Percentiles rank a stretch among this genome's conserved stretches.
Evolutionary conservation across 768 basidiomycete species (phyloP).

Genomic region (Boletus rubropictus): DNA sequence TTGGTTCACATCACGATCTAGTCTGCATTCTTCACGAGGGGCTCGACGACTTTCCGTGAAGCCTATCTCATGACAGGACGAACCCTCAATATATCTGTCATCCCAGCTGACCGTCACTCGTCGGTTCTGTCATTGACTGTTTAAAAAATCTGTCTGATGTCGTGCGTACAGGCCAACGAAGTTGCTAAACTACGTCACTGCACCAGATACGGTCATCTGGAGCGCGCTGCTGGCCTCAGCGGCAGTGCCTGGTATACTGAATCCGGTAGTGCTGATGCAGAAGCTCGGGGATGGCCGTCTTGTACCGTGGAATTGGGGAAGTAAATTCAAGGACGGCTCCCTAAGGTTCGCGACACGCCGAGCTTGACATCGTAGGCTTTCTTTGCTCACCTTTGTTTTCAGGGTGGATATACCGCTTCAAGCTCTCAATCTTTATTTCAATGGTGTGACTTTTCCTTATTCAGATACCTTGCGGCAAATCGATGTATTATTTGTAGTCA

Average conservation of each 20-base stretch:
- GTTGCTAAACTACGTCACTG: constrained; percentile 89
- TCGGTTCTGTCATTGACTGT: constrained; percentile 26
- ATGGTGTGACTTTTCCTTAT: constrained; percentile 41
- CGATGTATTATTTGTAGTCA: constrained; percentile 45
- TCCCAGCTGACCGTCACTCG: constrained; percentile 89
- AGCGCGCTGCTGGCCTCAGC: constrained; percentile 80
- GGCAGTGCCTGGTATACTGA: constrained; percentile 91
- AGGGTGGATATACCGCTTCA: constrained; percentile 96
- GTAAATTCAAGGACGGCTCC: constrained; percentile 89
- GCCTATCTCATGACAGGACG: constrained; percentile 91
- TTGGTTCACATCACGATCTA: constrained; percentile 22
- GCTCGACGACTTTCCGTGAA: constrained; percentile 92
- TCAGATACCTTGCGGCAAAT: neutral
- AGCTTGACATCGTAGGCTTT: neutral
- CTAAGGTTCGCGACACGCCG: constrained; percentile 47
- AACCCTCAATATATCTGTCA: constrained; percentile 89
- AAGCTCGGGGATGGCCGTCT: constrained; percentile 75
- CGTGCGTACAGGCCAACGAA: constrained; percentile 71
- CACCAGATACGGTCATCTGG: constrained; percentile 89
- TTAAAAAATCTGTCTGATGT: constrained; percentile 6
- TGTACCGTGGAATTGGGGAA: constrained; percentile 93
- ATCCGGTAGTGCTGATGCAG: constrained; percentile 93
- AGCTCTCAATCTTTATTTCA: constrained; percentile 82
- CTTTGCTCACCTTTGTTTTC: neutral
- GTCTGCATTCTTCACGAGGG: constrained; percentile 87